A percentile compares a stretch with the other conserved stretches of the same genome.
Evolutionary conservation across 345 rosid genomes (phyloP).

Genomic region (Noccaea caerulescens): DNA sequence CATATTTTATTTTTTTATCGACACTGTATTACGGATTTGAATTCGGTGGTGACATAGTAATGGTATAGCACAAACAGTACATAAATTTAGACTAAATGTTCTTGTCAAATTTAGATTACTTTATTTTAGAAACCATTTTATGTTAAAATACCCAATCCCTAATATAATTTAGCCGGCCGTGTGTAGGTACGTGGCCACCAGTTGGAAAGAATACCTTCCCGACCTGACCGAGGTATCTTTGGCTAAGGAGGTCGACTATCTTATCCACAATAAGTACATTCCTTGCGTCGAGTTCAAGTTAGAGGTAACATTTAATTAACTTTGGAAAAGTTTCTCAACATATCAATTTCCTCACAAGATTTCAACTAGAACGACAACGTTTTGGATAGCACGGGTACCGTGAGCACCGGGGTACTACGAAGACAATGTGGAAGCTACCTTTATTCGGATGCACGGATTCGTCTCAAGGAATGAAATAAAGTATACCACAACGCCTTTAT

Average conservation of each 20-base stretch:
- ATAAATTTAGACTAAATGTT: not conserved
- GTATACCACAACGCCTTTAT: slow-evolving; percentile 40
- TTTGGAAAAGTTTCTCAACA: not conserved
- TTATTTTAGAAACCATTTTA: not conserved
- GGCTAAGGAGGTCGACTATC: not conserved
- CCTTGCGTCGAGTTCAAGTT: slow-evolving; percentile 60
- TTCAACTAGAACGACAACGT: not conserved
- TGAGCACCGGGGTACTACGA: slow-evolving; percentile 44
- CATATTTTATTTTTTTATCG: not conserved
- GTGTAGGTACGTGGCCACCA: slow-evolving; percentile 47
- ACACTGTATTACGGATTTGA: not conserved
- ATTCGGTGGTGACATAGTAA: not conserved
- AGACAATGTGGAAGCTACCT: slow-evolving; percentile 44
- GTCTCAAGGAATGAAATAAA: slow-evolving; percentile 42
- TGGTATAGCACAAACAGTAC: too few relatives aligned
- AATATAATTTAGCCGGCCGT: not conserved
- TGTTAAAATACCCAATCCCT: not conserved
- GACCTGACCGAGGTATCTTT: not conserved
- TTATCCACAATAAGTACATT: slow-evolving; percentile 47
- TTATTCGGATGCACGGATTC: slow-evolving; percentile 45
- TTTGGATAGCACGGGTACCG: slow-evolving; percentile 43
- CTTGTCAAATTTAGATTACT: not conserved
- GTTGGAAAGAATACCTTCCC: slow-evolving; percentile 45
- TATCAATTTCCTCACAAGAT: not conserved
- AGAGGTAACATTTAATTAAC: slow-evolving; percentile 24